Evolutionary conservation across 495 filamentous ascomycete species (phyloP), one percentile per base, ranked within the genome.

Genomic region (Penicillium paxilli): DNA sequence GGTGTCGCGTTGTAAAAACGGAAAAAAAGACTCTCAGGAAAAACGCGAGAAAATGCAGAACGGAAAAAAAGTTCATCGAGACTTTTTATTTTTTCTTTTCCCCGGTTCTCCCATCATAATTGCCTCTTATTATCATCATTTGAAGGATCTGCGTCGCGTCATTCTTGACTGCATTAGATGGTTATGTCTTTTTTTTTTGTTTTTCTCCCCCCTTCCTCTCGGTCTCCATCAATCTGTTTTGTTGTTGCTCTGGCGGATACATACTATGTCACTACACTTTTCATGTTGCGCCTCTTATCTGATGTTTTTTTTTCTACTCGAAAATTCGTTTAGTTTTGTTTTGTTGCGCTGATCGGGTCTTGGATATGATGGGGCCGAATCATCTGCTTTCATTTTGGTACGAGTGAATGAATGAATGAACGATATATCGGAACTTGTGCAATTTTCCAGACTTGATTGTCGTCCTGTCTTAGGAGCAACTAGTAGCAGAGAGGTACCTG

Each of bases 1-100:
- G 92, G 93, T 5, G 89, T 95, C 22, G 86, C 86, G 45, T 60
- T 89, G 60, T 90, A 68, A 81, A 44, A 41, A 5, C 6, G 25
- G 26, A n/a, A n/a, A 45, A 21, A 4, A 16, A 11, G 11, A 48
- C 21, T 17, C 26, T 11, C 12, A 24, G 12, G 20, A 21, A 30
- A 52, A 6, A 14, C 35, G 11, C 5, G 4, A 16, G 35, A 38
- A 19, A 19, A 38, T 38, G 17, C 16, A 20, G 30, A 32, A 32
- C 11, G 10, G 30, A 4, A 26, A 37, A 45, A 47, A 24, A 46
- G 26, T 52, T 24, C 19, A 24, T 5, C 16, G 47, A 6, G 35
- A 26, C 23, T 25, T 23, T 25, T 23, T 8, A 2, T 3, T 16
- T 23, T 47, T 51, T 58, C 20, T 33, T 24, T 30, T 38, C 28